Evolutionary conservation across 2,329 filamentous ascomycete species (phyloP).

Genomic region (Leptodontidium sp.): DNA sequence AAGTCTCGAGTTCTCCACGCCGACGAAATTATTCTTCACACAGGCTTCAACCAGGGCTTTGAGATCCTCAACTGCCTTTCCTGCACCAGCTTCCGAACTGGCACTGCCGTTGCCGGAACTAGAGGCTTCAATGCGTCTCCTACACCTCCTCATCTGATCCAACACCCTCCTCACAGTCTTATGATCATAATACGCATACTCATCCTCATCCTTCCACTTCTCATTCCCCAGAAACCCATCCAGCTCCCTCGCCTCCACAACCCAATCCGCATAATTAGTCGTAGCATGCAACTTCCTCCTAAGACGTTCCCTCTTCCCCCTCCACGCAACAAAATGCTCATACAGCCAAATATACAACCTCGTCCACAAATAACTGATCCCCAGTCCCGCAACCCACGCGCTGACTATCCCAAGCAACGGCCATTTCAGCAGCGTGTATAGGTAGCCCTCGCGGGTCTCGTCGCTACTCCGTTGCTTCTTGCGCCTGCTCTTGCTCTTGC

Average conservation of each 20-base stretch:
- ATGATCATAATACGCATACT: slow-evolving; percentile 86
- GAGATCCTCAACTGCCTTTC: slow-evolving; percentile 75
- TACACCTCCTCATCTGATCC: slow-evolving; percentile 74
- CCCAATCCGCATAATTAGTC: slow-evolving; percentile 84
- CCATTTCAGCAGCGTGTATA: slow-evolving; percentile 92
- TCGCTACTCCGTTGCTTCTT: slow-evolving; percentile 68
- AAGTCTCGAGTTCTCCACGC: slow-evolving; percentile 90
- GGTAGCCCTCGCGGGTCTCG: slow-evolving; percentile 92
- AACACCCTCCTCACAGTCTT: slow-evolving; percentile 81
- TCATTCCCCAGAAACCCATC: slow-evolving; percentile 84
- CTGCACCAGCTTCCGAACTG: slow-evolving; percentile 49
- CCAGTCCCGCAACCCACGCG: slow-evolving; percentile 80
- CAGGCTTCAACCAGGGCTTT: slow-evolving; percentile 84
- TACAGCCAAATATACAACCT: slow-evolving; percentile 91
- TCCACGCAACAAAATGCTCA: slow-evolving; percentile 91
- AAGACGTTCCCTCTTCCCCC: slow-evolving; percentile 77
- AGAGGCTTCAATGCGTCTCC: slow-evolving; percentile 60
- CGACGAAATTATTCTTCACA: slow-evolving; percentile 97
- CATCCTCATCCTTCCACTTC: slow-evolving; percentile 79
- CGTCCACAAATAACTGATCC: slow-evolving; percentile 79
- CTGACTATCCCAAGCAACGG: slow-evolving; percentile 83
- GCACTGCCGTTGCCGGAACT: slow-evolving; percentile 40
- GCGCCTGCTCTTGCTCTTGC: slow-evolving; percentile 44
- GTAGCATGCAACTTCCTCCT: slow-evolving; percentile 76
- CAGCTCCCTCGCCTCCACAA: slow-evolving; percentile 77